phyloP scores from a whole-genome alignment of 768 basidiomycete species.

The Tephrocybe sp. region DNA sequence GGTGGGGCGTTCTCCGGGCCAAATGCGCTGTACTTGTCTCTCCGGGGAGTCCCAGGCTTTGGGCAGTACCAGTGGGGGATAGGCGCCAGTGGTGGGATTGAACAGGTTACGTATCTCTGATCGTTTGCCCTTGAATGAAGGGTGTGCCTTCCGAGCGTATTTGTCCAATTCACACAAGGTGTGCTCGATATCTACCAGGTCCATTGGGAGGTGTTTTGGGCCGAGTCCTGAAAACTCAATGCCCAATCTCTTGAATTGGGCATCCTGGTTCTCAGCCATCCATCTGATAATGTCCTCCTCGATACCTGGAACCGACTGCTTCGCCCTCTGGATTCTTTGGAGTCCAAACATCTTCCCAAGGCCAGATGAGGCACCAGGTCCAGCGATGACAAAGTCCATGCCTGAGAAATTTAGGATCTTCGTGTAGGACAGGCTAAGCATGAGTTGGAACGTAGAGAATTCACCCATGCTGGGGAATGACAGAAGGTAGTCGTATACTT shows the following conservation, averaged over 20 bases:
- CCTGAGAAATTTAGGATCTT: constrained; percentile 59
- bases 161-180: constrained; percentile 80
- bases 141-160: constrained; percentile 62
- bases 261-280: constrained; percentile 56
- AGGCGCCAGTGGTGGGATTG: constrained; percentile 23
- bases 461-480: constrained; percentile 73
- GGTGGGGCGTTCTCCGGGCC: constrained; percentile 30
- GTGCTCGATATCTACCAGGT: constrained; percentile 76
- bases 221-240: constrained; percentile 54
- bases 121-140: constrained; percentile 42
- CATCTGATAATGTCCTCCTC: constrained; percentile 65
- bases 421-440: constrained; percentile 61
- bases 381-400: constrained; percentile 69
- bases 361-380: constrained; percentile 66
- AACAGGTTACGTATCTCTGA: constrained; percentile 40
- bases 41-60: constrained; percentile 56
- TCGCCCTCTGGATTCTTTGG: constrained; percentile 31
- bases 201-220: constrained; percentile 47
- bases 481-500: constrained; percentile 60
- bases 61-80: constrained; percentile 38
- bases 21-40: constrained; percentile 42
- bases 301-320: constrained; percentile 30
- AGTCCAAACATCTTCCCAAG: constrained; percentile 66
- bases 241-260: constrained; percentile 62
- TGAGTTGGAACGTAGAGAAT: constrained; percentile 71